Percentiles rank a stretch among this genome's conserved stretches.
Evolutionary conservation across 129 eudicot species (phyloP).

Genomic region (Heracleum sosnowskyi): DNA sequence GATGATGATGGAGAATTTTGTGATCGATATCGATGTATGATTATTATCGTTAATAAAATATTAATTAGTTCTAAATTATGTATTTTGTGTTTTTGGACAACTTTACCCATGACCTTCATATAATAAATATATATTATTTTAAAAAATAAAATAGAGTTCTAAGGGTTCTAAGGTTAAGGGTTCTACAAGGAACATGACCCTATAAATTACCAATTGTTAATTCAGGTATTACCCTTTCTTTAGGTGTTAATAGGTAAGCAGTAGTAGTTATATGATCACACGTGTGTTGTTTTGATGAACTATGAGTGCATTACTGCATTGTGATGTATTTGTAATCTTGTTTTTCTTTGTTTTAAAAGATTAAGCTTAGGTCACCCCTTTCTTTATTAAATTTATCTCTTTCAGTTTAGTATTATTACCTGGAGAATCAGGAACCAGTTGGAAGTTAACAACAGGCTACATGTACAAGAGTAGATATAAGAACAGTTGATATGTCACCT

Average conservation of each 20-base stretch:
- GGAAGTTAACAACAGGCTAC: not conserved
- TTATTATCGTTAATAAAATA: too few relatives aligned
- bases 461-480: not conserved
- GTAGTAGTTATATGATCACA: not conserved
- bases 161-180: too few relatives aligned
- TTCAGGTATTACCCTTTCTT: not conserved
- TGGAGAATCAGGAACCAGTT: not conserved
- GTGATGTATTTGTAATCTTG: not conserved
- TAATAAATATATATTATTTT: too few relatives aligned
- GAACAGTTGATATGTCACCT: not conserved
- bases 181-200: too few relatives aligned
- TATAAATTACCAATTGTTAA: not conserved
- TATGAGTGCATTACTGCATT: not conserved
- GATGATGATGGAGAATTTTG: too few relatives aligned
- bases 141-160: too few relatives aligned
- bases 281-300: not conserved
- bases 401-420: not conserved
- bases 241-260: not conserved
- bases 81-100: too few relatives aligned
- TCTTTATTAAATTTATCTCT: not conserved
- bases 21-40: too few relatives aligned
- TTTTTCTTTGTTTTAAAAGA: not conserved
- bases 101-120: too few relatives aligned
- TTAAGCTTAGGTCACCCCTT: not conserved
- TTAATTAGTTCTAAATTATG: too few relatives aligned